Evolutionary conservation across 805 yeast species (phyloP).

Genomic region (Brettanomyces sp.): DNA sequence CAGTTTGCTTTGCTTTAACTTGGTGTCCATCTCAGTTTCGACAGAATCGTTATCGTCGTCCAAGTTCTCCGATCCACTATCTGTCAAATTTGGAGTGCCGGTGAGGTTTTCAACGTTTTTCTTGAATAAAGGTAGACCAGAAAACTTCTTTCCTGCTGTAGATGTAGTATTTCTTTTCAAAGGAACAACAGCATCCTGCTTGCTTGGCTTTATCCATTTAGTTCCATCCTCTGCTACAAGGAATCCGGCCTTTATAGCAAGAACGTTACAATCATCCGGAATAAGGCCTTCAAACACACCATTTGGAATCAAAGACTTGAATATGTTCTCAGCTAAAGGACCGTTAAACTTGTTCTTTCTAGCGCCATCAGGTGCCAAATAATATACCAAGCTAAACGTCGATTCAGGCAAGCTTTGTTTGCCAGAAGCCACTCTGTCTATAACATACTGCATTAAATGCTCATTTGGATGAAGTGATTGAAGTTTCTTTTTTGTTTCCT

Average conservation of each 20-base stretch:
- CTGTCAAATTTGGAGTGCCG: slow-evolving; percentile 30
- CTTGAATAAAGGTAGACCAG: neutral
- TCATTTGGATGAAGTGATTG: slow-evolving; percentile 20
- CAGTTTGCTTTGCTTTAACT: slow-evolving; percentile 38
- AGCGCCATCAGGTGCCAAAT: slow-evolving; percentile 47
- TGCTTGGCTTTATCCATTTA: slow-evolving; percentile 48
- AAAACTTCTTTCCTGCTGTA: neutral
- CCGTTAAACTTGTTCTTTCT: slow-evolving; percentile 35
- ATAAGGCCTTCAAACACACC: slow-evolving; percentile 48
- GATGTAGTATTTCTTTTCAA: slow-evolving; percentile 8
- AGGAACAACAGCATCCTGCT: slow-evolving; percentile 10
- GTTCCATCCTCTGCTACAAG: slow-evolving; percentile 31
- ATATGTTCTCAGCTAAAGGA: slow-evolving; percentile 32
- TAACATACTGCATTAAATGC: slow-evolving; percentile 39
- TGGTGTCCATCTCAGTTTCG: slow-evolving; percentile 30
- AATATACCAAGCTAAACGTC: slow-evolving; percentile 36
- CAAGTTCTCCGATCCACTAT: slow-evolving; percentile 32
- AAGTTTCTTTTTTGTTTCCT: slow-evolving; percentile 27
- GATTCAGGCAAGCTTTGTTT: slow-evolving; percentile 29
- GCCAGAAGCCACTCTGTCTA: slow-evolving; percentile 47
- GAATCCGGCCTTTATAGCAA: slow-evolving; percentile 62
- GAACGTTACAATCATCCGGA: slow-evolving; percentile 42
- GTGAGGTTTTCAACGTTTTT: slow-evolving; percentile 1
- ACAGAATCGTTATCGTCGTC: slow-evolving; percentile 28
- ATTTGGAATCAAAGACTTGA: slow-evolving; percentile 28